Conservation (phyloP, 73 alveolate genomes). For the Tetrahymena malaccensis region DNA sequence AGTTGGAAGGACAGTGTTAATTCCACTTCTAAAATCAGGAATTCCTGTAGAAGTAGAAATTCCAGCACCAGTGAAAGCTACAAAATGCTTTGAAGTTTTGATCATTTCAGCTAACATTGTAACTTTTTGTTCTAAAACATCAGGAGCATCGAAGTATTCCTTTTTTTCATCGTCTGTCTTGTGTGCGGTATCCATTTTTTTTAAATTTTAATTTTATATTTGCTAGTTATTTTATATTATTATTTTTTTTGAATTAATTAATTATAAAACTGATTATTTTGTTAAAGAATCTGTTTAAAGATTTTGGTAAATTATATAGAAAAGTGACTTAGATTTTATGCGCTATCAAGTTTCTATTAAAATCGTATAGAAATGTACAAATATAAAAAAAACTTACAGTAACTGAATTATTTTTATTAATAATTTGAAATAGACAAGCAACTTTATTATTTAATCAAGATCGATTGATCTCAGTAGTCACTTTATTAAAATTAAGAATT, state of each 20-base stretch:
- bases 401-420: neutral
- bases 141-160: slow-evolving; percentile 30
- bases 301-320: neutral
- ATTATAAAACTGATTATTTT: no score
- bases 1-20: slow-evolving; percentile 33
- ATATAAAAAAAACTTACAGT: neutral
- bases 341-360: neutral
- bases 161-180: slow-evolving; percentile 27
- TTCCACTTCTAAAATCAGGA: slow-evolving; percentile 78
- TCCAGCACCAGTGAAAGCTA: slow-evolving; percentile 85
- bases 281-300: neutral
- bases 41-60: slow-evolving; percentile 82
- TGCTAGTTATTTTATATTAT: no score
- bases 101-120: slow-evolving; percentile 54
- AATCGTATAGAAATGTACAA: neutral
- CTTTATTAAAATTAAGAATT: neutral
- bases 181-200: neutral
- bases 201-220: no score
- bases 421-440: neutral
- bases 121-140: slow-evolving; percentile 43
- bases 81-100: slow-evolving; percentile 49
- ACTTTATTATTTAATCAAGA: neutral
- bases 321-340: neutral
- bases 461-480: neutral
- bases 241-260: no score